Conservation (phyloP, 1,139 yeast species). For the Arxiozyma slooffiae region DNA sequence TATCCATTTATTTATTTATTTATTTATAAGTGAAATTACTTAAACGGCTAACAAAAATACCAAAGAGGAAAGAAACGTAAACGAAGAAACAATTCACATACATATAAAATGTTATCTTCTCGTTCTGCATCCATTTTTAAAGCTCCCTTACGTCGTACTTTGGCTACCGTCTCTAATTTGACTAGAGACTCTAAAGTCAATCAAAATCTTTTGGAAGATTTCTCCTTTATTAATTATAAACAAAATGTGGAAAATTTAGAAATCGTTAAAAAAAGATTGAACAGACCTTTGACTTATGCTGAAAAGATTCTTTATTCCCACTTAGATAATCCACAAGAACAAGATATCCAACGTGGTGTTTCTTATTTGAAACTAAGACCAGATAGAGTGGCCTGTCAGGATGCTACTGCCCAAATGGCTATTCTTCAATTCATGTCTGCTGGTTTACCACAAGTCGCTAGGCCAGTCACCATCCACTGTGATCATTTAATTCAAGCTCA, state of each 20-base stretch:
- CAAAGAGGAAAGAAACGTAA: no score
- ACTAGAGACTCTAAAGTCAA: conserved; percentile 87
- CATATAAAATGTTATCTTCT: conserved; percentile 32
- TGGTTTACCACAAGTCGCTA: conserved; percentile 86
- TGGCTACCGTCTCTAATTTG: conserved; percentile 57
- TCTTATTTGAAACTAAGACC: conserved; percentile 96
- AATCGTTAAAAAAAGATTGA: conserved; percentile 51
- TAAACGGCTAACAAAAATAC: no score
- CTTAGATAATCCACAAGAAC: conserved; percentile 89
- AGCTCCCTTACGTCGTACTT: conserved; percentile 41
- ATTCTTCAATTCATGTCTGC: conserved; percentile 97
- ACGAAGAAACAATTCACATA: background rate
- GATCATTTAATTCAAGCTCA: conserved; percentile 99
- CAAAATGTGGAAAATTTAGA: conserved; percentile 60
- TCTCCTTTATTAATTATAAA: conserved; percentile 72
- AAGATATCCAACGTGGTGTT: conserved; percentile 92
- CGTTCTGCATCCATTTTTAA: conserved; percentile 27
- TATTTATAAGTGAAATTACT: no score
- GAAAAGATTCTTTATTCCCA: conserved; percentile 95
- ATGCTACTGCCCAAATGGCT: conserved; percentile 99
- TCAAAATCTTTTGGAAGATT: conserved; percentile 84
- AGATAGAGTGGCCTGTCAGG: conserved; percentile 99
- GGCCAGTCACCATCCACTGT: conserved; percentile 97
- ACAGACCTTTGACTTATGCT: conserved; percentile 84
- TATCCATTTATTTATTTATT: background rate